Evolutionary conservation across 2,329 filamentous ascomycete genomes (phyloP), one percentile per base, ranked within the genome.

Genomic region (Gliomastix tumulicola): DNA sequence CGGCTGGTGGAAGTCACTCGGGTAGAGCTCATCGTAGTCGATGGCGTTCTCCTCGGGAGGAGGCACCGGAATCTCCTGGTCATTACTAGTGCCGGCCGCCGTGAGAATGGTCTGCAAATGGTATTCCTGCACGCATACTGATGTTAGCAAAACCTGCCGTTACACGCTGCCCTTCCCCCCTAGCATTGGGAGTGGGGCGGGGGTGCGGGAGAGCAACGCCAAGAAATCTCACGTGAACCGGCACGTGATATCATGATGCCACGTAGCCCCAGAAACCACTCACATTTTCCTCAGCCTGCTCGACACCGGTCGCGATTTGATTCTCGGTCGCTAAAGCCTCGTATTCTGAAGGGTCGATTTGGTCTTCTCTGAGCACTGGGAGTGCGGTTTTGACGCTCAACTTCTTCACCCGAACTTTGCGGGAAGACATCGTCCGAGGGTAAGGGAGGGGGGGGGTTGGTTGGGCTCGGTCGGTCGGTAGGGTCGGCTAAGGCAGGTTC

Each of bases 261-360:
- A 48, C 42, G 37, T 43, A 38, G 42, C 42, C 41, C 47, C 42
- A 49, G 51, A 48, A 45, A 47, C 46, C 45, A 86, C 88, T 79
- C 66, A 96, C 92, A 69, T 90, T 90, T 78, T 97, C 89, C 67
- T 98, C 92, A 47, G 82, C 86, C 60, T 94, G 89, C 65, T 98
- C 92, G 52, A 98, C 92, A 64, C 92, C 92, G 48, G 89, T 96
- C 58, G 92, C 88, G 58, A 96, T 88, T 82, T 87, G 66, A 73
- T 79, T 69, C 77, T 86, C 75, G 59, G 84, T 83, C 50, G 84
- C 84, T 58, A 90, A 81, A 53, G 85, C 78, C 65, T 94, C 87
- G 62, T 96, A 94, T 63, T 88, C 79, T 54, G 73, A 76, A 56
- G 83, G 74, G 57, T 96, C 88, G 65, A 97, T 84, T 58, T 97